phyloP scores from a whole-genome alignment of 768 basidiomycete genomes.

The Pholiota molesta region DNA sequence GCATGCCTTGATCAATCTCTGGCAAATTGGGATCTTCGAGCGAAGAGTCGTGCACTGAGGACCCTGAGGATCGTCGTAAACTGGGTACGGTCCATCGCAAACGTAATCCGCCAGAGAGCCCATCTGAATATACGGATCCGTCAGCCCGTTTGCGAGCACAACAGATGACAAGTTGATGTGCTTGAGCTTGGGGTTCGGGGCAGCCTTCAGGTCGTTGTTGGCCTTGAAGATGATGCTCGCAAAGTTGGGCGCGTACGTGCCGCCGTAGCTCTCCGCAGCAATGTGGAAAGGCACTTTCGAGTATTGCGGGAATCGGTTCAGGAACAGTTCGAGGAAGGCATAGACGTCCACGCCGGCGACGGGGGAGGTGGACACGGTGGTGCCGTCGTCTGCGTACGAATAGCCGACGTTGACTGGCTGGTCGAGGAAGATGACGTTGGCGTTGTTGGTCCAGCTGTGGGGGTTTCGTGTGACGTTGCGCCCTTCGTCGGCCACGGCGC shows the following conservation, averaged over 20 bases:
- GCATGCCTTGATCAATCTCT: slow-evolving; percentile 72
- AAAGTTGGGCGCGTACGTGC: slow-evolving; percentile 85
- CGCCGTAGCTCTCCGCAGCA: slow-evolving; percentile 80
- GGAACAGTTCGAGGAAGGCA: slow-evolving; percentile 81
- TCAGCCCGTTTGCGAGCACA: slow-evolving; percentile 87
- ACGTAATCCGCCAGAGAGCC: slow-evolving; percentile 72
- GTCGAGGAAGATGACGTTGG: slow-evolving; percentile 79
- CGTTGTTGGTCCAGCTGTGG: slow-evolving; percentile 82
- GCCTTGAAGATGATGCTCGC: slow-evolving; percentile 80
- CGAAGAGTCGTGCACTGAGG: slow-evolving; percentile 67
- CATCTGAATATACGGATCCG: slow-evolving; percentile 83
- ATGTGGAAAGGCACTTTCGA: slow-evolving; percentile 72
- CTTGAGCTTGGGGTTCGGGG: slow-evolving; percentile 51
- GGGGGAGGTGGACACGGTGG: slow-evolving; percentile 76
- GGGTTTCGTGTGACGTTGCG: slow-evolving; percentile 73
- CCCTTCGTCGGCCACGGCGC: slow-evolving; percentile 70
- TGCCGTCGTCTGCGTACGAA: slow-evolving; percentile 80
- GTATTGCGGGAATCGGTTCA: slow-evolving; percentile 77
- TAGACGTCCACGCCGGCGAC: slow-evolving; percentile 91
- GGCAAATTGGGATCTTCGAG: slow-evolving; percentile 72
- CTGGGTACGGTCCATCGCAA: slow-evolving; percentile 80
- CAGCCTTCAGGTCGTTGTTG: slow-evolving; percentile 61
- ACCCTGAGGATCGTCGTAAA: slow-evolving; percentile 72
- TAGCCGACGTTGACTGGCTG: slow-evolving; percentile 90
- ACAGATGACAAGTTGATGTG: slow-evolving; percentile 83